These are phyloP conservation scores for Nannochloropsis oceanica DNA, from an alignment of 108 stramenopile species.

Conservation along the genomic window DNA sequence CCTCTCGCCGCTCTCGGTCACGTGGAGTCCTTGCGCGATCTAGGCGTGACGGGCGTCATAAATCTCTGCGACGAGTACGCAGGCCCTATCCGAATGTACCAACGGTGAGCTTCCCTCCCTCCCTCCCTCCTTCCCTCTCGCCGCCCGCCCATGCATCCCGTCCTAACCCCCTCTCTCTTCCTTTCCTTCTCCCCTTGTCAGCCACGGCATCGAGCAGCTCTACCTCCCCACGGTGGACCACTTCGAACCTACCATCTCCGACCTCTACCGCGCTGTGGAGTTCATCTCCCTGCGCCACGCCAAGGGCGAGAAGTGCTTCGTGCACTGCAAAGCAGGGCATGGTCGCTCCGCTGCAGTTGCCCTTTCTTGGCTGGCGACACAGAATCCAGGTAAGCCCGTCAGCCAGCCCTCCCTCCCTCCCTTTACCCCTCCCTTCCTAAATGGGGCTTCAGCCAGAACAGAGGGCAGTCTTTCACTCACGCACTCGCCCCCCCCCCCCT, in stretches of 20 bases:
- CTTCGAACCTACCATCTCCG: slow-evolving; percentile 22
- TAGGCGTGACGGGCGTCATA: slow-evolving; percentile 19
- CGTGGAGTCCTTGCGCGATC: slow-evolving; percentile 8
- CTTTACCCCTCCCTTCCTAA: not conserved
- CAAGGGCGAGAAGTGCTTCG: slow-evolving; percentile 20
- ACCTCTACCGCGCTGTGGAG: slow-evolving; percentile 13
- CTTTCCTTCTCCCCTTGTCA: not conserved
- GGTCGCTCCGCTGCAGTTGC: slow-evolving; percentile 7
- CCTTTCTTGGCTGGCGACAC: not conserved
- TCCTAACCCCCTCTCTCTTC: not conserved
- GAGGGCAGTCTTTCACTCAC: too few relatives aligned
- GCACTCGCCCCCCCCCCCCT: too few relatives aligned
- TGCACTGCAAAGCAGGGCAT: slow-evolving; percentile 36
- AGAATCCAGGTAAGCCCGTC: not conserved
- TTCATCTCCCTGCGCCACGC: slow-evolving; percentile 21
- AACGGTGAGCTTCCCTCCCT: not conserved
- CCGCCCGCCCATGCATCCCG: not conserved
- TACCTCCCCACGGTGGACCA: slow-evolving; percentile 33
- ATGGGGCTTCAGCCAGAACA: too few relatives aligned
- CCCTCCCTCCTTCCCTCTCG: not conserved
- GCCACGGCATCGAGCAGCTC: slow-evolving; percentile 23
- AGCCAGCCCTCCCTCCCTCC: not conserved
- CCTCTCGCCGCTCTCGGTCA: slow-evolving; percentile 24
- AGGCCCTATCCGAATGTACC: slow-evolving; percentile 21
- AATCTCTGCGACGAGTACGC: slow-evolving; percentile 33